Conservation (phyloP, 2,329 filamentous ascomycete species). For the Ilyonectria destructans region DNA sequence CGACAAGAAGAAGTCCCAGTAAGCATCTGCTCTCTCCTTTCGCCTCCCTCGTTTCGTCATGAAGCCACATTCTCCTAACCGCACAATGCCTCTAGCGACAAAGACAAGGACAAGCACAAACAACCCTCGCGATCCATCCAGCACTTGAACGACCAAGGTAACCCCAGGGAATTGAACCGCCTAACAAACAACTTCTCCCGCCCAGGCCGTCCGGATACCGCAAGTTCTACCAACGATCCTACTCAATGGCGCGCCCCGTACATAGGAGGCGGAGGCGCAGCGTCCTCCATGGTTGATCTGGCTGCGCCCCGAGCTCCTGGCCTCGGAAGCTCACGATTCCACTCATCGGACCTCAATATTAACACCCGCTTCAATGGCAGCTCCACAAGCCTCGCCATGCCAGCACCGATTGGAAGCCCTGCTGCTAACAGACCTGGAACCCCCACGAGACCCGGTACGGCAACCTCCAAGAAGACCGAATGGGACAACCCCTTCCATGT, state of each 20-base stretch:
- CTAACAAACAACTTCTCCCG: conserved; percentile 56
- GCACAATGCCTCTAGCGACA: conserved; percentile 39
- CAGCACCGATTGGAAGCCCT: conserved; percentile 52
- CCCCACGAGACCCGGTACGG: conserved; percentile 55
- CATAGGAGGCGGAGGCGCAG: conserved; percentile 53
- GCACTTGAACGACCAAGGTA: conserved; percentile 28
- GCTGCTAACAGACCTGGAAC: conserved; percentile 45
- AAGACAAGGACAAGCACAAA: conserved; percentile 46
- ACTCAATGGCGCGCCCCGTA: conserved; percentile 55
- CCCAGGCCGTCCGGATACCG: conserved; percentile 59
- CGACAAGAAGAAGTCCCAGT: conserved; percentile 72
- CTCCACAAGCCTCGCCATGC: conserved; percentile 54
- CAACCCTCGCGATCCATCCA: conserved; percentile 34
- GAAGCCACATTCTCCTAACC: conserved; percentile 28
- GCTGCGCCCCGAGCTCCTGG: conserved; percentile 49
- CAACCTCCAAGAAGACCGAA: conserved; percentile 55
- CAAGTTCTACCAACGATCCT: conserved; percentile 53
- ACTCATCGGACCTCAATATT: conserved; percentile 60
- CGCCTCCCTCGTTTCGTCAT: background rate
- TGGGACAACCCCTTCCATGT: conserved; percentile 67
- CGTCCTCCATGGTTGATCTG: conserved; percentile 64
- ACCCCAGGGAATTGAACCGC: conserved; percentile 49
- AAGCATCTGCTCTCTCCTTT: conserved; percentile 31
- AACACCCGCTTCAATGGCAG: conserved; percentile 56
- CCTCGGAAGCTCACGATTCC: conserved; percentile 48